phyloP scores from a whole-genome alignment of 2,329 filamentous ascomycete genomes.

The Arthrobotrys musiformis region DNA sequence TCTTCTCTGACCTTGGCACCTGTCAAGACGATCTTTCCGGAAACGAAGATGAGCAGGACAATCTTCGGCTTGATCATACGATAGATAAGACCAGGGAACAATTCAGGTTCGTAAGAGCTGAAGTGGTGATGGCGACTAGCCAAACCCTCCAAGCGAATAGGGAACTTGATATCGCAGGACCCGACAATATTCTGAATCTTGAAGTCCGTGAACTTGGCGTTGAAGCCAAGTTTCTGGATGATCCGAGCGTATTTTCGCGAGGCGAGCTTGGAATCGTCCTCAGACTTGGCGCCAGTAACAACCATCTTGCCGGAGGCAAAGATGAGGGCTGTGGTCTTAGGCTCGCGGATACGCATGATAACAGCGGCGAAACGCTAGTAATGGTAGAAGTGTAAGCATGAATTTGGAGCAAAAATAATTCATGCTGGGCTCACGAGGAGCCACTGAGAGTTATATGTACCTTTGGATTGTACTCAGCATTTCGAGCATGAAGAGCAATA shows the following conservation, averaged over 20 bases:
- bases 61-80: conserved; percentile 99
- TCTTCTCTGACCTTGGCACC: conserved; percentile 98
- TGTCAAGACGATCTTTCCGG: conserved; percentile 96
- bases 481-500: conserved; percentile 96
- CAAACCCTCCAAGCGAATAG: conserved; percentile 93
- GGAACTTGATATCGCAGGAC: conserved; percentile 99
- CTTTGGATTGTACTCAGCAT: conserved; percentile 99
- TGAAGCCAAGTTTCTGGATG: conserved; percentile 99
- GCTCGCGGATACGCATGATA: conserved; percentile 99
- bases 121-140: conserved; percentile 99
- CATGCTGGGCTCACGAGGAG: conserved; percentile 55
- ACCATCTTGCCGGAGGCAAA: conserved; percentile 99
- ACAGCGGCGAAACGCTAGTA: conserved; percentile 94
- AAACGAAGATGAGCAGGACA: conserved; percentile 96
- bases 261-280: conserved; percentile 96
- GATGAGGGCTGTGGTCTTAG: conserved; percentile 97
- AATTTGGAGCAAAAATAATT: conserved; percentile 58
- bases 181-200: conserved; percentile 99
- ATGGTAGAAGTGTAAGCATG: conserved; percentile 60
- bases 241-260: conserved; percentile 98
- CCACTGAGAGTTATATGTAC: conserved; percentile 69
- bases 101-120: conserved; percentile 96
- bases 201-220: conserved; percentile 99
- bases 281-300: conserved; percentile 95
- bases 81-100: conserved; percentile 99